A percentile compares a stretch with the other conserved stretches of the same genome.
Conservation (phyloP, 257 asterid species). For the Paulownia fortunei region DNA sequence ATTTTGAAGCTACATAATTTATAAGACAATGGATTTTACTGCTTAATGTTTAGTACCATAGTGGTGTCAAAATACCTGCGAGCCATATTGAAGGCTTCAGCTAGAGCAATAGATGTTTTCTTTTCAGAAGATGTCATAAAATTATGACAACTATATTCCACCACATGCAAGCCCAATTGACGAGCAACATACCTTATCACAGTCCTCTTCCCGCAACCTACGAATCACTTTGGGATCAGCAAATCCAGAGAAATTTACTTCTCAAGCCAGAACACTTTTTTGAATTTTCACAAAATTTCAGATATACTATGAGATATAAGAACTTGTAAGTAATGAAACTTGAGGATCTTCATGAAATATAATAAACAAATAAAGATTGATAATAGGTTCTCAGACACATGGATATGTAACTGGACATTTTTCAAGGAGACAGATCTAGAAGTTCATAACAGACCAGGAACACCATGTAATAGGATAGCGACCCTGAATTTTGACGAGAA, state of each 20-base stretch:
- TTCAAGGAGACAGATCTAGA: conserved; percentile 15
- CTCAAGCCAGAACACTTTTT: conserved; percentile 1
- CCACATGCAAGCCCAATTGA: conserved; percentile 91
- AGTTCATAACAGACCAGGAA: conserved; percentile 61
- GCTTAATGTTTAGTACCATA: conserved; percentile 28
- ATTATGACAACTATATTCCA: conserved; percentile 86
- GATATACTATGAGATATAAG: conserved; percentile 9
- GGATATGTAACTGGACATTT: conserved; percentile 9
- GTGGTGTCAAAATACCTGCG: conserved; percentile 63
- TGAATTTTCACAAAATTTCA: conserved; percentile 1
- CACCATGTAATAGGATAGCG: conserved; percentile 78
- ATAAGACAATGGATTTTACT: conserved; percentile 10
- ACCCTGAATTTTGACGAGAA: conserved; percentile 88
- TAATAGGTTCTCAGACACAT: background rate
- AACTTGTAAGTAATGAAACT: background rate
- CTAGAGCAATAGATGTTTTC: conserved; percentile 79
- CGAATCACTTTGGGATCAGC: conserved; percentile 38
- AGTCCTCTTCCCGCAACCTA: conserved; percentile 96
- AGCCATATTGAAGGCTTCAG: conserved; percentile 84
- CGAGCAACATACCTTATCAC: conserved; percentile 79
- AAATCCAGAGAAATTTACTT: conserved; percentile 9
- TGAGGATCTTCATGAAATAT: conserved; percentile 8
- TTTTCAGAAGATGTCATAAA: conserved; percentile 79
- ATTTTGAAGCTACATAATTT: conserved; percentile 15
- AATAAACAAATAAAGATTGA: conserved; percentile 1